These are phyloP conservation scores for Kwoniella botswanensis DNA, from an alignment of 768 basidiomycete species.

Conservation along the genomic window DNA sequence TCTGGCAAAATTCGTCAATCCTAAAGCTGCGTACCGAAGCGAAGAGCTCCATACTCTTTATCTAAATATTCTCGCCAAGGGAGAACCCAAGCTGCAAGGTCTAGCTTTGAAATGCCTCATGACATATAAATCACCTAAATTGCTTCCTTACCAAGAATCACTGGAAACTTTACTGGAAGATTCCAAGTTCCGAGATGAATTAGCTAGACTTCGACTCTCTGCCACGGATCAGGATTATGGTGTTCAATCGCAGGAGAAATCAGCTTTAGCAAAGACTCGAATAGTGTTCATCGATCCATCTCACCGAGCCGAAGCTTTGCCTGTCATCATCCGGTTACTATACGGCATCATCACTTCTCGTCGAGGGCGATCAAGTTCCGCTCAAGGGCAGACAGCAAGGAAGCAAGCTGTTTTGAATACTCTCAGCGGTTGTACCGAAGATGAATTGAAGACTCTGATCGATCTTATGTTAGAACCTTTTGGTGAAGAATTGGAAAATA, in stretches of 20 bases:
- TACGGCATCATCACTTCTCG: slow-evolving; percentile 88
- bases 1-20: slow-evolving; percentile 88
- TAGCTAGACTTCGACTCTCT: slow-evolving; percentile 71
- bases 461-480: slow-evolving; percentile 86
- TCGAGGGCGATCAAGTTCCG: slow-evolving; percentile 66
- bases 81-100: slow-evolving; percentile 77
- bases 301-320: slow-evolving; percentile 71
- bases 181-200: slow-evolving; percentile 84
- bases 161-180: slow-evolving; percentile 78
- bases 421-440: slow-evolving; percentile 71
- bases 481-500: slow-evolving; percentile 4
- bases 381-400: slow-evolving; percentile 68
- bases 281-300: slow-evolving; percentile 62
- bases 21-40: slow-evolving; percentile 80
- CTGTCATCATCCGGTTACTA: slow-evolving; percentile 73
- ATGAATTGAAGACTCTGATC: slow-evolving; percentile 76
- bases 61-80: slow-evolving; percentile 76
- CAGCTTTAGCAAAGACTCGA: slow-evolving; percentile 21
- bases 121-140: slow-evolving; percentile 74
- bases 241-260: slow-evolving; percentile 24
- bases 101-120: slow-evolving; percentile 77
- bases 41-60: slow-evolving; percentile 72
- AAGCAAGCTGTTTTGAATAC: slow-evolving; percentile 75
- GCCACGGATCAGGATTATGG: slow-evolving; percentile 58
- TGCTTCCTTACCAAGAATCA: slow-evolving; percentile 68